Base-by-base conservation (phyloP, 768 basidiomycete species). In the Hirschioporus abietinus region DNA sequence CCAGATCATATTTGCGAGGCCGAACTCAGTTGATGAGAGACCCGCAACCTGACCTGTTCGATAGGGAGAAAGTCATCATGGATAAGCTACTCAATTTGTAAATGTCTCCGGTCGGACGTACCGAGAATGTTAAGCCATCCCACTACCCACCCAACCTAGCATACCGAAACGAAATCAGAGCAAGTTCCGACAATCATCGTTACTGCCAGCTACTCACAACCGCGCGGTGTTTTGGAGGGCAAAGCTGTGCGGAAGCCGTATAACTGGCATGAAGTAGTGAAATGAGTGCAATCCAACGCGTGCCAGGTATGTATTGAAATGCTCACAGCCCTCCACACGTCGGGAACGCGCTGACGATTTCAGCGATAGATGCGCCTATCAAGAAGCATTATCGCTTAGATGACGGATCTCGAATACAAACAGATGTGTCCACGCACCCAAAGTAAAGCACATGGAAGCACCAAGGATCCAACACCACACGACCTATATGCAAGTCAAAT, bases 71-170 rank as follows among this genome's bases (percentile, higher is more conserved):
- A 25, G 59, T 8, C 64, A 52, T 20, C 57, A 35, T 71, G 17
- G 71, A 57, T 52, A 26, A 27, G 34, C 57, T 58, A 34, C 20
- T n/a, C n/a, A 58, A 8, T 42, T 24, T 52, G 23, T 4, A 63
- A 10, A 27, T 9, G 27, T 71, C 17, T 58, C 20, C 57, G 57
- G 23, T 8, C 30, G 30, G 30, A 72, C 78, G 23, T 68, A 84
- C 88, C 91, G 18, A 92, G 84, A 58, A 92, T 86, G 73, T 94
- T 94, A 59, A 94, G 81, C 91, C 91, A 92, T 63, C 91, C 91
- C 20, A 92, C 90, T 10, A 90, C 76, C 89, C 89, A 91, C 30
- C 89, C 90, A 36, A 91, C 82, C 85, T 87, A 60, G 25, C 34
- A 58, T 58, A 15, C 42, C 42, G 42, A 52, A 52, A 3, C 58